These are phyloP conservation scores for Macaranga tanarius DNA, from an alignment of 441 rosid species.

Conservation along the genomic window DNA sequence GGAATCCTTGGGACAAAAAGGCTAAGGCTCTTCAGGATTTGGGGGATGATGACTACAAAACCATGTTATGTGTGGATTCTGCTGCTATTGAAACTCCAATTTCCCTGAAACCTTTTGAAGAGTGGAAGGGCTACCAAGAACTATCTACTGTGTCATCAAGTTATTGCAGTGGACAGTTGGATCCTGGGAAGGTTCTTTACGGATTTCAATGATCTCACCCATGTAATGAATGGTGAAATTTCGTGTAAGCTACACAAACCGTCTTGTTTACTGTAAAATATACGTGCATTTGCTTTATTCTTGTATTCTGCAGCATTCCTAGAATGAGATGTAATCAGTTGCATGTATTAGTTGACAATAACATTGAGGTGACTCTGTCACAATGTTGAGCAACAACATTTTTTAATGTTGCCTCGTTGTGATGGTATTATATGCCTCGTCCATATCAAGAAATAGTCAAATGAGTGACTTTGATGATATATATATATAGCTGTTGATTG, in stretches of 20 bases:
- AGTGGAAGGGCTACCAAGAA: constrained; percentile 87
- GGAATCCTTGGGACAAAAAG: constrained; percentile 96
- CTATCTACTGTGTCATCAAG: constrained; percentile 84
- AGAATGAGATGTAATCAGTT: constrained; percentile 13
- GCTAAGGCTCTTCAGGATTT: constrained; percentile 72
- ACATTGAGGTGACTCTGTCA: constrained; percentile 20
- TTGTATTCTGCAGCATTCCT: constrained; percentile 12
- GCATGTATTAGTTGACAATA: constrained; percentile 15
- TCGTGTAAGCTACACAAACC: constrained; percentile 11
- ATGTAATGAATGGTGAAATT: constrained; percentile 19
- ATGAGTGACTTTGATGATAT: constrained; percentile 12
- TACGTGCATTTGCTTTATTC: constrained; percentile 16
- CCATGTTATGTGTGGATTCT: constrained; percentile 81
- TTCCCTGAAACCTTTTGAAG: constrained; percentile 71
- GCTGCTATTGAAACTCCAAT: constrained; percentile 73
- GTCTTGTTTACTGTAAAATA: constrained; percentile 20
- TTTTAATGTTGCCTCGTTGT: constrained; percentile 38
- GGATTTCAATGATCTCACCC: constrained; percentile 48
- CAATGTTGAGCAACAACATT: constrained; percentile 29
- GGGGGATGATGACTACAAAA: constrained; percentile 84
- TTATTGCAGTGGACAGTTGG: constrained; percentile 91
- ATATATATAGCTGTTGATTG: neutral
- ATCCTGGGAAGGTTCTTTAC: constrained; percentile 73
- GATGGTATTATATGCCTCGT: constrained; percentile 21
- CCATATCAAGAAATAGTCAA: neutral